Base-by-base conservation (phyloP, 1,284 basidiomycete genomes). In the Rhodofomes roseus region DNA sequence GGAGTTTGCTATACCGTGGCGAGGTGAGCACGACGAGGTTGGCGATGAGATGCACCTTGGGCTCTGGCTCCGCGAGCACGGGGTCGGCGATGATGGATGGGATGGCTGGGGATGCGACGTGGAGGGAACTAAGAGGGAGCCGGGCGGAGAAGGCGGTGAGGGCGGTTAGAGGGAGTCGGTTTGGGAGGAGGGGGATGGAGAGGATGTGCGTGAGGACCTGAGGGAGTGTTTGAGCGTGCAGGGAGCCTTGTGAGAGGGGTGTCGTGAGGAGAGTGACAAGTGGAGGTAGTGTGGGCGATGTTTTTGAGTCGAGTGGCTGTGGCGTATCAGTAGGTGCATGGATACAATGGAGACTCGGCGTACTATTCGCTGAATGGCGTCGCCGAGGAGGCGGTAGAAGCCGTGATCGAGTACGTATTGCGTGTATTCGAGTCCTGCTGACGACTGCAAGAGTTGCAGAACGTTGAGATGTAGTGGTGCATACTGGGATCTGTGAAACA, bases 11-110 rank as follows among this genome's bases (percentile, higher is more conserved):
- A 66, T 89, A 84, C 55, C 83, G 79, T 2, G 85, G 81, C 0
- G 82, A 76, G 9, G 79, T 77, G 68, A 92, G 87, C 6, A 81
- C 79, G 43, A 82, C 71, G 4, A 92, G 72, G 66, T 90, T 91
- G 0, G 89, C 84, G 14, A 90, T 68, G 2, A 92, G 76, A 63
- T 92, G 81, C 48, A 81, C 70, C 65, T 75, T 81, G 20, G 74
- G 71, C 56, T 76, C 76, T 6, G 60, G 52, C 22, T 62, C 63
- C 48, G 57, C 54, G 20, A 68, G 51, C 16, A 55, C 44, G 1
- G 60, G 54, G 43, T 55, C 55, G 51, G 53, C 57, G 66, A 73
- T 36, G 67, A 73, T 68, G 57, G 66, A 61, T 60, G 68, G 23
- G 40, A 71, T 57, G 56, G 62, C 9, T 41, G 60, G 58, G 52